phyloP scores from a whole-genome alignment of 108 stramenopile genomes.

The Cyclotella choctawhatcheeana region DNA sequence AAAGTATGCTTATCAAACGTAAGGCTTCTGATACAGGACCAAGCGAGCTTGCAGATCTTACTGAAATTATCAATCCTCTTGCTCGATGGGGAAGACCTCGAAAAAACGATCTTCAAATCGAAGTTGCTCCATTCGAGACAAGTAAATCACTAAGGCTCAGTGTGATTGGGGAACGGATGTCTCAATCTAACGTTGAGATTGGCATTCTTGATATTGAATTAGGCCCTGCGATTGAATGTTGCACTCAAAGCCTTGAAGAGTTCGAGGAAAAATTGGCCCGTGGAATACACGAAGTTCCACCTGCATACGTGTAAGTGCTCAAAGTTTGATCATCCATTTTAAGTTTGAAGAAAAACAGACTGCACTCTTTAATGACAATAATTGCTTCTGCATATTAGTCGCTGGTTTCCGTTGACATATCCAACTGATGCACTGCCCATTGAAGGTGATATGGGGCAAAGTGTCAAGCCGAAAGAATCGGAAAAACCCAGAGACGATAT shows the following conservation, averaged over 20 bases:
- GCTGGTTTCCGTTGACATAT: constrained; percentile 84
- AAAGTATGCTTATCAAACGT: not conserved
- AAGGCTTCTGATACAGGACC: not conserved
- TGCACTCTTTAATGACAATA: no score
- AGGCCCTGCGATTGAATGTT: constrained; percentile 70
- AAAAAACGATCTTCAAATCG: constrained; percentile 67
- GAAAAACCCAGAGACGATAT: constrained; percentile 69
- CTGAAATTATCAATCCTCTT: constrained; percentile 38
- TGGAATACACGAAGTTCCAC: constrained; percentile 7
- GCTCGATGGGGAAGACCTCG: constrained; percentile 45
- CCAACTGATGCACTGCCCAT: constrained; percentile 61
- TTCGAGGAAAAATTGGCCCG: constrained; percentile 11
- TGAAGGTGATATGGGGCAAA: constrained; percentile 81
- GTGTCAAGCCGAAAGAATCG: constrained; percentile 59
- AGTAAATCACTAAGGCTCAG: constrained; percentile 76
- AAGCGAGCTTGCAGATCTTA: constrained; percentile 30
- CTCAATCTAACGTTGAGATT: constrained; percentile 71
- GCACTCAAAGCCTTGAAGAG: constrained; percentile 57
- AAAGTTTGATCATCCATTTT: no score
- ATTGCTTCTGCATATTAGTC: not conserved
- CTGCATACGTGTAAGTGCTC: constrained; percentile 55
- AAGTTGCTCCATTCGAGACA: constrained; percentile 84
- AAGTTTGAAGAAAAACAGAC: no score
- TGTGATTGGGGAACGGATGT: constrained; percentile 76
- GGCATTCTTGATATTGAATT: constrained; percentile 81